phyloP scores from a whole-genome alignment of 352 stramenopile genomes.

The Phytophthora litchii region DNA sequence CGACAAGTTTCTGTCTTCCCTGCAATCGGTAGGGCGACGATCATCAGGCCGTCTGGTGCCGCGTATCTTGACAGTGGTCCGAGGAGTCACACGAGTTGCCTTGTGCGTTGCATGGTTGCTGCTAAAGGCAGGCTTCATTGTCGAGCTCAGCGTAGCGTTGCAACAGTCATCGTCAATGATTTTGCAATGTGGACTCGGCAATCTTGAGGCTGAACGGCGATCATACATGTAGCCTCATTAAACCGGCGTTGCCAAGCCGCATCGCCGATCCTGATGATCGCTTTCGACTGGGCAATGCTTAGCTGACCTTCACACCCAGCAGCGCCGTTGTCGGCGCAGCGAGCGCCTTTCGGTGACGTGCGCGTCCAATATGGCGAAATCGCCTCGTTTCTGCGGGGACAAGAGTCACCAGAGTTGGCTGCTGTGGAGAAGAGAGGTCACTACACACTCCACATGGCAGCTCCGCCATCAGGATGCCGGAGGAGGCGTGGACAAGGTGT shows the following conservation, averaged over 20 bases:
- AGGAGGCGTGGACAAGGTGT: neutral
- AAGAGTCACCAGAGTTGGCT: slow-evolving; percentile 33
- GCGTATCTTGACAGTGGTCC: slow-evolving; percentile 7
- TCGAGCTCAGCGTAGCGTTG: slow-evolving; percentile 5
- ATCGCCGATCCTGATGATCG: slow-evolving; percentile 23
- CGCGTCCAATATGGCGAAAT: slow-evolving; percentile 41
- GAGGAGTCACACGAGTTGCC: neutral
- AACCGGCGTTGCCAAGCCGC: neutral
- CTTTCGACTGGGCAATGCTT: slow-evolving; percentile 30
- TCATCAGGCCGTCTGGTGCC: neutral
- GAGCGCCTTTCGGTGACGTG: slow-evolving; percentile 38
- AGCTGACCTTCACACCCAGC: slow-evolving; percentile 25
- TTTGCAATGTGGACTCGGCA: neutral
- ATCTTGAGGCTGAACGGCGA: neutral
- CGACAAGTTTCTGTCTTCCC: slow-evolving; percentile 4
- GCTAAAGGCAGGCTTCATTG: neutral
- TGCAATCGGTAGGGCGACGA: slow-evolving; percentile 7
- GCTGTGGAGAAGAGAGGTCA: slow-evolving; percentile 29
- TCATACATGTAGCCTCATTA: neutral
- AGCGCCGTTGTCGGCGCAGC: neutral
- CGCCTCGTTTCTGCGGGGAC: slow-evolving; percentile 32
- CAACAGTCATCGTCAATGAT: neutral
- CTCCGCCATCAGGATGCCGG: slow-evolving; percentile 5
- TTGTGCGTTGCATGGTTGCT: neutral
- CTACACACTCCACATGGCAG: slow-evolving; percentile 21